phyloP scores from a whole-genome alignment of 208 protist genomes.

The Leishmania mexicana region DNA sequence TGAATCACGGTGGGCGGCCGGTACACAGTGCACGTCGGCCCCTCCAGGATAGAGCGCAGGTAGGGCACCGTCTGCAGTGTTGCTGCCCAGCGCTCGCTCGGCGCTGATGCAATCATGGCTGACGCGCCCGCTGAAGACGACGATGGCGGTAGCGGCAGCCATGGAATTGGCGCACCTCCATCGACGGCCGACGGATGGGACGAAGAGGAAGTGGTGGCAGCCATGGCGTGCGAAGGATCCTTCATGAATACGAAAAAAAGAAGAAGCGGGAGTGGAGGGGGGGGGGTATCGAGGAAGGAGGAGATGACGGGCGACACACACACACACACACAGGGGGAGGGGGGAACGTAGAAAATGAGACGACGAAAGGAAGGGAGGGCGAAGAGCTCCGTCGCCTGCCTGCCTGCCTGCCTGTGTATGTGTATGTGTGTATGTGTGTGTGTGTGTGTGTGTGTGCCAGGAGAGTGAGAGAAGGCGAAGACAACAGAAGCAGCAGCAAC shows the following conservation, averaged over 20 bases:
- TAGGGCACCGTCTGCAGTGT: constrained; percentile 43
- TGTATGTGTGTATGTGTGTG: background rate
- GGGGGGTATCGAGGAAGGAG: background rate
- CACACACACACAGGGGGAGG: too few species aligned
- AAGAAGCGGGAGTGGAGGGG: background rate
- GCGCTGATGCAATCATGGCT: background rate
- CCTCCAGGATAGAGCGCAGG: constrained; percentile 35
- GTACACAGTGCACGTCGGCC: constrained; percentile 47
- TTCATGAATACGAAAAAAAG: constrained; percentile 11
- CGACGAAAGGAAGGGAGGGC: background rate
- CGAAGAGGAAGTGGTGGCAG: background rate
- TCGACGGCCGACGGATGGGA: background rate
- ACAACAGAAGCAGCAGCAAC: background rate
- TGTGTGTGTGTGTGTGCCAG: background rate
- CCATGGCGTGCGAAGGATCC: background rate
- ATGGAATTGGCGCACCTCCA: constrained; percentile 8
- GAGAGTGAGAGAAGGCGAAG: background rate
- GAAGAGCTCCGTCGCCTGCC: background rate
- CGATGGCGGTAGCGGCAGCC: constrained; percentile 8
- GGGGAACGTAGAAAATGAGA: background rate
- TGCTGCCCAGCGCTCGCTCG: constrained; percentile 9
- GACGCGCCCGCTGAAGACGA: background rate
- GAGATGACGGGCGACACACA: background rate
- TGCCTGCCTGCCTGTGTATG: background rate
- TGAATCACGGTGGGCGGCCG: constrained; percentile 55